These are phyloP conservation scores for Hymenoscyphus fraxineus DNA, from an alignment of 2,329 filamentous ascomycete species.

Conservation along the genomic window DNA sequence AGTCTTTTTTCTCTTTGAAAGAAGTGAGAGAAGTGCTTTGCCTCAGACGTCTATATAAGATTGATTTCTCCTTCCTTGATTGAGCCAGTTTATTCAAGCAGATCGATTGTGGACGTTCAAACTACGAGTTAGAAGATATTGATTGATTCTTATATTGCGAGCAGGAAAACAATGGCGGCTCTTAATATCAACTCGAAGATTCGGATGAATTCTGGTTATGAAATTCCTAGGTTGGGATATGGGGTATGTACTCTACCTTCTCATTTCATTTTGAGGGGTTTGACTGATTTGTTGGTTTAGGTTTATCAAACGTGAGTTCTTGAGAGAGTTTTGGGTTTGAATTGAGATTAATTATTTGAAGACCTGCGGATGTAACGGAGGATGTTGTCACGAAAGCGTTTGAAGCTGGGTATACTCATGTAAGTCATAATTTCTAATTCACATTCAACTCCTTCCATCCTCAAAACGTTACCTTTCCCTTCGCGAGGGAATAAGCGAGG, in stretches of 20 bases:
- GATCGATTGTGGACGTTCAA: no score
- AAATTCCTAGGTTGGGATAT: slow-evolving; percentile 58
- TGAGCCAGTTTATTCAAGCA: no score
- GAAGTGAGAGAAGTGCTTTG: no score
- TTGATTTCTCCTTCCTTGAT: no score
- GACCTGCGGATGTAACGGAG: slow-evolving; percentile 53
- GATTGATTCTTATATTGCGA: neutral
- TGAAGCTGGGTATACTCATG: slow-evolving; percentile 54
- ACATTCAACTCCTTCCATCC: neutral
- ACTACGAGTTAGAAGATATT: no score
- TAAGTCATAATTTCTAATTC: slow-evolving; percentile 30
- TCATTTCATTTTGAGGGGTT: neutral
- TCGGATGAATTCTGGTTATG: slow-evolving; percentile 53
- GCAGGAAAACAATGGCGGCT: slow-evolving; percentile 37
- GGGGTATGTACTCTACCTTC: slow-evolving; percentile 43
- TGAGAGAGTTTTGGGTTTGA: neutral
- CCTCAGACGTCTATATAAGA: no score
- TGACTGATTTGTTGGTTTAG: slow-evolving; percentile 20
- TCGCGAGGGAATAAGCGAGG: neutral
- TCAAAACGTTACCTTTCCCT: neutral
- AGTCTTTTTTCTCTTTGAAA: neutral
- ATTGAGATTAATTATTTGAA: slow-evolving; percentile 29
- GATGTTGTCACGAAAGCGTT: slow-evolving; percentile 55
- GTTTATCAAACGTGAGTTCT: slow-evolving; percentile 40
- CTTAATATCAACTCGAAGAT: slow-evolving; percentile 45